Evolutionary conservation across 345 rosid species (phyloP), one percentile per base, ranked within the genome.

Genomic region (Sonneratia caseolaris): DNA sequence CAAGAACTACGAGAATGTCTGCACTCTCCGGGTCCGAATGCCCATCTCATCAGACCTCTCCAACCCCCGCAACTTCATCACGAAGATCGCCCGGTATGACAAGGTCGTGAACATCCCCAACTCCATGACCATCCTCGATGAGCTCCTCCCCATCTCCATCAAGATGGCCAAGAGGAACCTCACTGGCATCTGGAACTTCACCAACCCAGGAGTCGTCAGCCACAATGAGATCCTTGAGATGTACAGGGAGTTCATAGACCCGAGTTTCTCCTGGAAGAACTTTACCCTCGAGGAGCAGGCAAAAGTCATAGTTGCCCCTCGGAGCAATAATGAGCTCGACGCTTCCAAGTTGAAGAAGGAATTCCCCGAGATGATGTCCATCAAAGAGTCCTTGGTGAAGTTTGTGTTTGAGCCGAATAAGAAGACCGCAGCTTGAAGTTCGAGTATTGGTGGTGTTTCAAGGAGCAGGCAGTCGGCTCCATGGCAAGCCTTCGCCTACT

Each of bases 81-180:
- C 95, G 0, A 92, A 92, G 82, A 90, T 92, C 71, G 70, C 90
- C 65, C 77, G 93, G 36, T 90, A 92, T 8, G 95, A 88, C 37
- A 92, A 90, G 79, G 98, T 92, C 2, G 98, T 92, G 40, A 71
- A 90, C 76, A 92, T 92, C 68, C 98, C 98, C 24, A 92, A 92
- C 84, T 90, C 96, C 0, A 92, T 92, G 98, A 88, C 98, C 2
- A 87, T 92, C 68, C 84, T 92, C 73, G 91, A 92, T 47, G 98
- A 92, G 76, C 88, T 90, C 59, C 91, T 92, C 11, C 98, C 93
- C 0, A 86, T 92, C 71, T 92, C 98, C 61, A 82, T 90, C 21
- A 95, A 92, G 76, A 92, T 92, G 98, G 98, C 98, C 1, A 90
- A 88, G 91, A 87, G 96, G 73, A 90, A 92, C 84, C 91, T 92